Evolutionary conservation across 2,329 filamentous ascomycete genomes (phyloP).

Genomic region (Ampelomyces quisqualis): DNA sequence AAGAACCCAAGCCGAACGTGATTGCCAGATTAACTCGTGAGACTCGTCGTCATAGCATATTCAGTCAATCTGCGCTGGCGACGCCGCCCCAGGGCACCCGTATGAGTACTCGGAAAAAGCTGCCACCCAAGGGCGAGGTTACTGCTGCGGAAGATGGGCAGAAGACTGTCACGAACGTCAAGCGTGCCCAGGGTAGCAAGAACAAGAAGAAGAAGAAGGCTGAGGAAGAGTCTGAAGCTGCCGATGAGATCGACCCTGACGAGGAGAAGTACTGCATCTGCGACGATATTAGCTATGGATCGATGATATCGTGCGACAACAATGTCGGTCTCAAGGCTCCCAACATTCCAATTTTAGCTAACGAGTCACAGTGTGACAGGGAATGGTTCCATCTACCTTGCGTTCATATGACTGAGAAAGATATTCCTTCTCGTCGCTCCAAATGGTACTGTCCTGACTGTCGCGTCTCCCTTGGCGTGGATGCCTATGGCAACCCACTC

Average conservation of each 20-base stretch:
- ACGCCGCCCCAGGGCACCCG: constrained; percentile 37
- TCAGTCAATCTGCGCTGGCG: constrained; percentile 43
- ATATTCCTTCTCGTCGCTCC: constrained; percentile 68
- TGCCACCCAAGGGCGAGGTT: constrained; percentile 72
- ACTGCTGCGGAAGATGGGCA: constrained; percentile 61
- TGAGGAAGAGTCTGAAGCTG: constrained; percentile 28
- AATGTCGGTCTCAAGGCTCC: constrained; percentile 49
- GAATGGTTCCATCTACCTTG: constrained; percentile 87
- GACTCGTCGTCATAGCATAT: constrained; percentile 50
- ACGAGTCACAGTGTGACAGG: constrained; percentile 63
- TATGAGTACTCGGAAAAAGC: constrained; percentile 60
- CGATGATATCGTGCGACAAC: constrained; percentile 83
- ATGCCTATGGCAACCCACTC: constrained; percentile 38
- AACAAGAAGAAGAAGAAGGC: constrained; percentile 53
- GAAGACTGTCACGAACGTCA: constrained; percentile 68
- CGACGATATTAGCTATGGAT: constrained; percentile 76
- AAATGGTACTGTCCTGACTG: constrained; percentile 88
- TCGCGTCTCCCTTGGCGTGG: constrained; percentile 30
- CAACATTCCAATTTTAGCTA: constrained; percentile 10
- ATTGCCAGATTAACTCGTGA: constrained; percentile 38
- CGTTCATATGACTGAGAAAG: constrained; percentile 60
- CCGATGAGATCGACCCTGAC: constrained; percentile 64
- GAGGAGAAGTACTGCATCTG: constrained; percentile 78
- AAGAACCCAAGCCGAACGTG: constrained; percentile 49
- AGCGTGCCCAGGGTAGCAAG: constrained; percentile 56